Evolutionary conservation across 306 rosid genomes (phyloP), one percentile per base, ranked within the genome.

Genomic region (Calophaca sinica): DNA sequence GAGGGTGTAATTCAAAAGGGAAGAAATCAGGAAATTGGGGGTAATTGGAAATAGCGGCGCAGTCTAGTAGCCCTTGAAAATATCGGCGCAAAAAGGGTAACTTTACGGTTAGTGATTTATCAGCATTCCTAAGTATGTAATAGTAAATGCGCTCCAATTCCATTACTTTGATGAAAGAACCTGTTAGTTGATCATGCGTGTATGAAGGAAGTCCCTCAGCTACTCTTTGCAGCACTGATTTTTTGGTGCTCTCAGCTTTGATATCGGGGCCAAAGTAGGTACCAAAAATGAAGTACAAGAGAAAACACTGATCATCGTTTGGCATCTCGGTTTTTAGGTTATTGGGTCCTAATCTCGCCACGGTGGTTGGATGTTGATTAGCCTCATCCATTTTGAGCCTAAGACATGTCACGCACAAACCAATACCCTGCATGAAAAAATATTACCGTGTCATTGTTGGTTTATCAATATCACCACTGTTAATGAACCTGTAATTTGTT

Each of bases 161-260:
- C 9, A 42, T 61, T 2, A 68, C 8, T 80, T 81, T 87, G 61
- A 88, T 57, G 75, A 70, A 69, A 36, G 87, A 85, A 29, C 77
- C 29, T 11, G 84, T 59, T 45, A 90, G 81, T 68, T 88, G 89
- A 59, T 76, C 77, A 50, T 50, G 36, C 4, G 87, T 78, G 80
- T 88, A 88, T 3, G 91, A 91, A 52, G 93, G 90, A 70, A 87
- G 81, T 53, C 89, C 90, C 64, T 87, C 90, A 1, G 89, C 86
- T 51, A 87, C 71, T 84, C 91, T 88, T 62, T 87, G 90, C 80
- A 87, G 80, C 4, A 88, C 60, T 29, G 91, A 84, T 79, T 82
- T 88, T 50, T 73, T 77, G 4, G 59, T 55, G 73, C 49, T 41
- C 59, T 80, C 75, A 0, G 75, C 83, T 80, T 84, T 88, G 64